These are phyloP conservation scores for Bidens hawaiensis DNA, from an alignment of 140 eudicot species.

Conservation along the genomic window DNA sequence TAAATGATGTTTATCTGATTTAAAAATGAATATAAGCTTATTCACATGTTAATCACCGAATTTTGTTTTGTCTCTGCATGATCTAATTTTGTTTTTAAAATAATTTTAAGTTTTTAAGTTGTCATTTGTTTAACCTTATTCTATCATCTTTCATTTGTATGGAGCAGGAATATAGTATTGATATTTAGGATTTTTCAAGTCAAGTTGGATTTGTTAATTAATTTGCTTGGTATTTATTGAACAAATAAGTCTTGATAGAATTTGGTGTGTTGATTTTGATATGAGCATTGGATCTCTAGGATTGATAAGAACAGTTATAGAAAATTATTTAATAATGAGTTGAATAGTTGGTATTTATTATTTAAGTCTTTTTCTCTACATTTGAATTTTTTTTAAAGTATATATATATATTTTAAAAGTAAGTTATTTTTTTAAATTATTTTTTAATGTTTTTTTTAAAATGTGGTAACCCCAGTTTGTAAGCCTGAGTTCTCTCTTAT, in stretches of 20 bases:
- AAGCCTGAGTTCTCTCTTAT: neutral
- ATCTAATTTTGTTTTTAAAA: neutral
- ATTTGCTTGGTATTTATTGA: neutral
- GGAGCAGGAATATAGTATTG: neutral
- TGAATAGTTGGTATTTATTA: neutral
- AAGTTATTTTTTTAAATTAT: neutral
- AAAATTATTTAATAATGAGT: neutral
- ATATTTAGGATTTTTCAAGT: neutral
- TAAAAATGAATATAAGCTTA: neutral
- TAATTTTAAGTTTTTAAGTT: neutral
- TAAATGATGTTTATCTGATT: conserved; percentile 1
- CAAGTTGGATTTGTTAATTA: neutral
- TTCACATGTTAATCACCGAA: neutral
- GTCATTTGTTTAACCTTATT: neutral
- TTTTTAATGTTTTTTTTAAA: too few species aligned
- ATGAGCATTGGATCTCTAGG: neutral
- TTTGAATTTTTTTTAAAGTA: neutral
- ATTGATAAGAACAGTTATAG: neutral
- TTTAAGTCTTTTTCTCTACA: neutral
- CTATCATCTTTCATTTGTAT: conserved; percentile 6
- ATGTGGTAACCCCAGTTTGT: too few species aligned
- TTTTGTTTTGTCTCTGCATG: neutral
- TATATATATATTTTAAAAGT: neutral
- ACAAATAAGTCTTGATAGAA: neutral
- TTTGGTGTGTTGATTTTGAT: neutral